Evolutionary conservation across 1,139 yeast species (phyloP).

Genomic region (Pneumocystis murina): DNA sequence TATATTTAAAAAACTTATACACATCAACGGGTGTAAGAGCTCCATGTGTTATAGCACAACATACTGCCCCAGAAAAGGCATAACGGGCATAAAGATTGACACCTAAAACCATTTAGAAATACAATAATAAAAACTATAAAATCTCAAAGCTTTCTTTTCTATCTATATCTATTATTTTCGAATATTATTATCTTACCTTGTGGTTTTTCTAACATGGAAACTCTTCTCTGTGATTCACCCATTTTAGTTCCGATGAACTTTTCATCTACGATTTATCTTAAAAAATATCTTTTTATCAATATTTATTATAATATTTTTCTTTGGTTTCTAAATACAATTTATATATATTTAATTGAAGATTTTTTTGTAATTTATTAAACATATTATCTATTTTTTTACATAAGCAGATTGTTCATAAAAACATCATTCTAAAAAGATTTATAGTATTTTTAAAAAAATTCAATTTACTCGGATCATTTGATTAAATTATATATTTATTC

Average conservation of each 20-base stretch:
- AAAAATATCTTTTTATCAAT: no score
- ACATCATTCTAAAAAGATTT: neutral
- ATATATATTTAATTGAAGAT: no score
- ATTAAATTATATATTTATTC: neutral
- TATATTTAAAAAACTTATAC: neutral
- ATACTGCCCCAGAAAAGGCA: slow-evolving; percentile 13
- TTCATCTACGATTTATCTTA: no score
- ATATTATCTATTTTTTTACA: no score
- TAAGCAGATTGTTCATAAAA: neutral
- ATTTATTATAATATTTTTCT: no score
- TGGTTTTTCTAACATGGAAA: neutral
- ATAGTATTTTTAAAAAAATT: neutral
- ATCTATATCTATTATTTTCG: neutral
- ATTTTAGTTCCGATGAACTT: no score
- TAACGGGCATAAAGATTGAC: slow-evolving; percentile 12
- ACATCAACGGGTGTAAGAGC: slow-evolving; percentile 10
- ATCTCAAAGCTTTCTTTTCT: neutral
- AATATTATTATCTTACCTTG: neutral
- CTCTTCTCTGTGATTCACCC: neutral
- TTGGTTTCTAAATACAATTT: no score
- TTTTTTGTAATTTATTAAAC: no score
- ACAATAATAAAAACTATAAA: neutral
- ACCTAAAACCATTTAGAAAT: slow-evolving; percentile 2
- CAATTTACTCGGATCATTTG: neutral
- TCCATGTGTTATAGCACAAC: slow-evolving; percentile 13